Evolutionary conservation across 148 eudicot genomes (phyloP), one percentile per base, ranked within the genome.

Genomic region (Cornus kousa): DNA sequence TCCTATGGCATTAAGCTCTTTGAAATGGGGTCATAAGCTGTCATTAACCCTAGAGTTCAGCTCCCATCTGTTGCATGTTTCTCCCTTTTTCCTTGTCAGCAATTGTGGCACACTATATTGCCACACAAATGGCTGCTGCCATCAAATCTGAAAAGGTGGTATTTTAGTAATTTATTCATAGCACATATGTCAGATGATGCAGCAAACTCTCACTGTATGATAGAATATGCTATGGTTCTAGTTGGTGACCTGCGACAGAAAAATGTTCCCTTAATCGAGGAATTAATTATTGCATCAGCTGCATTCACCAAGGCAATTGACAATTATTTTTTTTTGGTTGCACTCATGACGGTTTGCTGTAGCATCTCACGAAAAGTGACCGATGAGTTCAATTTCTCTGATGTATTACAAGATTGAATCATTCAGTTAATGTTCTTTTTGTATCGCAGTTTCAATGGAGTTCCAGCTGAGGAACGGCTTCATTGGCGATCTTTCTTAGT

Each of bases 401-500:
- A 57, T 3, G 24, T 8, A 74, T 73, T 79, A 48, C 39, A 48
- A 23, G 33, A 28, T 66, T 22, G 12, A 32, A 64, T 48, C 35
- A 9, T 53, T 59, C 48, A 28, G 19, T 13, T 16, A 62, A 31
- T 8, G 31, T 78, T 35, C 68, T 4, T 35, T 0, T 60, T 71
- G 24, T 77, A n/a, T 74, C 88, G 81, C 79, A 97, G 99, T 83
- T 97, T 97, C 82, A 91, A 90, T 88, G 98, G 99, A 81, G 98
- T 97, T 78, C 99, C 98, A 74, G 84, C 93, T 17, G 99, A 97
- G 91, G 99, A 97, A 83, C 90, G 99, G 73, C 84, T 94, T 84
- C 99, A 97, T 80, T 97, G 99, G 98, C 91, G 99, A 84, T 87
- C 98, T 7, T 97, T 94, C 85, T 87, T 97, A 77, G 95, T 97